A percentile compares a stretch with the other conserved stretches of the same genome.
Evolutionary conservation across 345 rosid species (phyloP).

Genomic region (Gossypium australe): DNA sequence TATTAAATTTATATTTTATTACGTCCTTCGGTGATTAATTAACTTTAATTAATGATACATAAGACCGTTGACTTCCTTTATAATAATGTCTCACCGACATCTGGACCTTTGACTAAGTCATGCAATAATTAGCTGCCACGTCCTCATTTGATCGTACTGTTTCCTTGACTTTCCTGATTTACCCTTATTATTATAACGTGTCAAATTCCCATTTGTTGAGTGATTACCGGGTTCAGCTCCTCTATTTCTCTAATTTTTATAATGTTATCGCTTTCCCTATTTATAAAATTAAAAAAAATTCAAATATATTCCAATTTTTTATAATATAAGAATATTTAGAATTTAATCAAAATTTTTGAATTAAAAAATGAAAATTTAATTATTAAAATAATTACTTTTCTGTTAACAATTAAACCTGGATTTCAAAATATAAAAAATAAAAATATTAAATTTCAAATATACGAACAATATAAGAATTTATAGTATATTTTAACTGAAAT

Average conservation of each 20-base stretch:
- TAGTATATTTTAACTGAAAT: too few relatives aligned
- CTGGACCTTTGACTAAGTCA: not conserved
- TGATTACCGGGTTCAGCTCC: not conserved
- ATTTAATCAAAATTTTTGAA: too few relatives aligned
- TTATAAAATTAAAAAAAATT: too few relatives aligned
- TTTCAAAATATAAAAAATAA: fast-evolving
- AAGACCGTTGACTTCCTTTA: not conserved
- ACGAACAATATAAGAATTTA: too few relatives aligned
- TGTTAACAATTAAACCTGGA: fast-evolving
- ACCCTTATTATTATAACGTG: fast-evolving
- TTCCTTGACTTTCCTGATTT: not conserved
- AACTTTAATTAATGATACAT: not conserved
- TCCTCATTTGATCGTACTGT: not conserved
- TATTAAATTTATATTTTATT: not conserved
- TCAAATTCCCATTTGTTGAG: not conserved
- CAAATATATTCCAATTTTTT: too few relatives aligned
- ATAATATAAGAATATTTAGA: too few relatives aligned
- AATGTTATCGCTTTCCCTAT: too few relatives aligned
- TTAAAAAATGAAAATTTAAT: too few relatives aligned
- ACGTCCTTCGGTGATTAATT: not conserved
- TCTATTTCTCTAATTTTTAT: not conserved
- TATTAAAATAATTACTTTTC: too few relatives aligned
- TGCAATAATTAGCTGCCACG: not conserved
- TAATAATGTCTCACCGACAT: not conserved
- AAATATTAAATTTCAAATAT: too few relatives aligned